These are phyloP conservation scores for Tylopilus vinaceipallidus DNA, from an alignment of 768 basidiomycete genomes.

Conservation along the genomic window DNA sequence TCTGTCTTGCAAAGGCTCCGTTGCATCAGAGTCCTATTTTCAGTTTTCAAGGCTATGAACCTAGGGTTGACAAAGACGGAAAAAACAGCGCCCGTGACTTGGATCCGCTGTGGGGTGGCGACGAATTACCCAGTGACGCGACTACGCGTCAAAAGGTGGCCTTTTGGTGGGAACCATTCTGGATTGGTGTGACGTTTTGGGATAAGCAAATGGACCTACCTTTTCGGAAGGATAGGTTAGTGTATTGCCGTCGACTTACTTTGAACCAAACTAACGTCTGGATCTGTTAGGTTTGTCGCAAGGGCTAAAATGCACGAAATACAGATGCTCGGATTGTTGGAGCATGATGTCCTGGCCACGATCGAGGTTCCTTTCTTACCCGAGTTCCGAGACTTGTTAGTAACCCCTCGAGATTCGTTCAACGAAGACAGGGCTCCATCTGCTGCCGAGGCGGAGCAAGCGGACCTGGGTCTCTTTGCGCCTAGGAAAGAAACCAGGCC, in stretches of 20 bases:
- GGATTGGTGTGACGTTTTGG: conserved; percentile 82
- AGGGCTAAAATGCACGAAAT: conserved; percentile 98
- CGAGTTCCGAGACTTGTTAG: conserved; percentile 35
- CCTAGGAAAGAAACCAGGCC: conserved; percentile 40
- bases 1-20: conserved; percentile 87
- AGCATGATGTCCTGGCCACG: conserved; percentile 86
- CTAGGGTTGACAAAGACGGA: conserved; percentile 48
- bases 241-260: conserved; percentile 2
- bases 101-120: conserved; percentile 77
- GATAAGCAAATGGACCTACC: conserved; percentile 85
- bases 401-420: conserved; percentile 34
- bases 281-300: conserved; percentile 70
- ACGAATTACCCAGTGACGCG: conserved; percentile 42
- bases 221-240: conserved; percentile 71
- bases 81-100: conserved; percentile 46
- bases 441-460: conserved; percentile 64
- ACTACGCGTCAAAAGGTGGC: conserved; percentile 46
- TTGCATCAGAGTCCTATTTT: conserved; percentile 93
- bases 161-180: conserved; percentile 92
- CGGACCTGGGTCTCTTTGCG: conserved; percentile 70
- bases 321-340: conserved; percentile 89
- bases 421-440: conserved; percentile 38
- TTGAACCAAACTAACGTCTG: not conserved
- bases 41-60: conserved; percentile 73
- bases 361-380: conserved; percentile 83